Percentiles rank a stretch among this genome's conserved stretches.
Conservation (phyloP, 1,284 basidiomycete genomes). For the Sporisorium reilianum region DNA sequence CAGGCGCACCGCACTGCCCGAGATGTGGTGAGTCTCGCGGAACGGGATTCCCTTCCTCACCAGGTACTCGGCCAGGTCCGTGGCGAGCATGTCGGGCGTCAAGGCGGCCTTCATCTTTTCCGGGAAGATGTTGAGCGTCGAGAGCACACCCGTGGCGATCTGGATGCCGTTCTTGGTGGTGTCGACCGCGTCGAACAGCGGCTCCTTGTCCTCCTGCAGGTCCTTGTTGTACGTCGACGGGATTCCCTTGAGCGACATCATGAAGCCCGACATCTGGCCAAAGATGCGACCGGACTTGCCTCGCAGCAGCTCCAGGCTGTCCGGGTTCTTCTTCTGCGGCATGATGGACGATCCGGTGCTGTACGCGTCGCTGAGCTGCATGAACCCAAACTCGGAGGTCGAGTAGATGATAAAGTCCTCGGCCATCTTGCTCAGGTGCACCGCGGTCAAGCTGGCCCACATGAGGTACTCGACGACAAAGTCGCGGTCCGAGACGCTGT, state of each 20-base stretch:
- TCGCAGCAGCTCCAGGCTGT: constrained; percentile 91
- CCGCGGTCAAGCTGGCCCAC: constrained; percentile 93
- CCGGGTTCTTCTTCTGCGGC: constrained; percentile 99
- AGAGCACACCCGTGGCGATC: constrained; percentile 93
- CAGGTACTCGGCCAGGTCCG: constrained; percentile 96
- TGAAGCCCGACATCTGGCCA: constrained; percentile 96
- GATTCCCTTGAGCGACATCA: constrained; percentile 96
- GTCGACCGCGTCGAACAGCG: constrained; percentile 92
- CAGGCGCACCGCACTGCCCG: constrained; percentile 92
- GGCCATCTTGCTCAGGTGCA: constrained; percentile 91
- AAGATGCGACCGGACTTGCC: constrained; percentile 95
- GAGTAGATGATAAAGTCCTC: constrained; percentile 98
- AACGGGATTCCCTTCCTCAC: constrained; percentile 96
- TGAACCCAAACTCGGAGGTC: constrained; percentile 94
- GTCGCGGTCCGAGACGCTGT: constrained; percentile 92
- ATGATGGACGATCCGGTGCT: constrained; percentile 99
- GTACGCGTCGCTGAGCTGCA: constrained; percentile 94
- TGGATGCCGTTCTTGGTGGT: constrained; percentile 88
- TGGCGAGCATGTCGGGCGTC: constrained; percentile 96
- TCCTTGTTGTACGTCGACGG: constrained; percentile 99
- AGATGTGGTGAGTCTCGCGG: constrained; percentile 98
- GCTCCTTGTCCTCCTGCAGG: constrained; percentile 98
- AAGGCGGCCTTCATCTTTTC: constrained; percentile 89
- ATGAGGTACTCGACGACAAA: constrained; percentile 97
- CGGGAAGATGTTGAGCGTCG: constrained; percentile 83